Base-by-base conservation (phyloP, 129 eudicot species). In the Escallonia rubra region DNA sequence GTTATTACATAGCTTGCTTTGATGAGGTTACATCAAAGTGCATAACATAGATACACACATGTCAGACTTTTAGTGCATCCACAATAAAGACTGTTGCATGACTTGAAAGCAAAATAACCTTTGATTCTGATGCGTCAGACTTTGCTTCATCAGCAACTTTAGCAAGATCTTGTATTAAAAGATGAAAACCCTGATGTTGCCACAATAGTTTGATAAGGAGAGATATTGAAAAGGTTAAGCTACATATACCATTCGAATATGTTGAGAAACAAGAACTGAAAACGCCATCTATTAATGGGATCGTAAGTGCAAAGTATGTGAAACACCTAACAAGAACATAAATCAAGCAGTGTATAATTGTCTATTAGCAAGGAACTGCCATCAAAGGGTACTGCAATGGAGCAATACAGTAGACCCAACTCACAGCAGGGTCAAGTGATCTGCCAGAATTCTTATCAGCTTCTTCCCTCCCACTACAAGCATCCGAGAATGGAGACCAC, bases 401-500 rank as follows among this genome's bases (percentile, higher is more conserved):
- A 59, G 52, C 64, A 11, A 72, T 57, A 42, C 23, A 12, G 38
- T 10, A 75, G 70, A 6, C 74, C 39, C 10, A 74, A 83, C 98
- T 69, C 78, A 93, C 98, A 71, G 64, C 72, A 64, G 85, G 51
- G 64, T 93, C 95, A 66, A 89, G 43, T 52, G 72, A 75, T 73
- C 80, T 82, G 72, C 59, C 39, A 54, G 67, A 69, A 59, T 59
- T 66, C 67, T 50, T 80, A 51, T 48, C 48, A 61, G 69, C 51
- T 41, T 63, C 78, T 69, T 64, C 78, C 49, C 80, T 83, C 78
- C 74, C 80, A 72, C 76, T 66, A 48, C 61, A 51, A 64, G 74
- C 51, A 72, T 57, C 57, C 61, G 47, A 41, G 83, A 89, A 86
- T 23, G 98, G 96, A 61, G 80, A 82, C 98, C 98, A 93, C 16